Evolutionary conservation across 768 basidiomycete species (phyloP).

Genomic region (Phylloporus sp.): DNA sequence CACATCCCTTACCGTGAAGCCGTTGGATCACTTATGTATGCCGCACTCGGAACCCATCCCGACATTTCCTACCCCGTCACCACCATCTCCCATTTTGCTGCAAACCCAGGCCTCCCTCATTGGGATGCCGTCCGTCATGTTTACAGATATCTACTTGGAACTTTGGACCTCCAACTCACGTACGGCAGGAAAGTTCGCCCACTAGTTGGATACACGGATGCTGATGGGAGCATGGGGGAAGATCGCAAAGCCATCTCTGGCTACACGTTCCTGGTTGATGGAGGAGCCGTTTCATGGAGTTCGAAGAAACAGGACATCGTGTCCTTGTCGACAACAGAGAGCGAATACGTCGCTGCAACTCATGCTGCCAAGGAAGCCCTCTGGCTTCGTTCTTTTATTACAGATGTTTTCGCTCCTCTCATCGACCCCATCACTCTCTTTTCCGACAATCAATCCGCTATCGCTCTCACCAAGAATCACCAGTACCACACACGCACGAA

Average conservation of each 20-base stretch:
- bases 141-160: not conserved
- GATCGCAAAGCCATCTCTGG: not conserved
- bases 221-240: not conserved
- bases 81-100: not conserved
- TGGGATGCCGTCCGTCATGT: no score
- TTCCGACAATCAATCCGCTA: no score
- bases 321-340: not conserved
- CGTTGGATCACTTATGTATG: conserved; percentile 1
- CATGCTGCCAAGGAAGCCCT: no score
- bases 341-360: not conserved
- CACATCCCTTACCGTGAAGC: not conserved
- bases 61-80: not conserved
- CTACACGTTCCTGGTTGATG: not conserved
- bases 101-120: not conserved
- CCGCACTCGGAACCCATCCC: not conserved
- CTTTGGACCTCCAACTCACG: not conserved
- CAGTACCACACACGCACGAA: no score
- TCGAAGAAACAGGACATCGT: not conserved
- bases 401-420: no score
- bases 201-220: not conserved
- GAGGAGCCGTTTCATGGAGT: not conserved
- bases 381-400: no score
- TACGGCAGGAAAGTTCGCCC: not conserved
- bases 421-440: no score
- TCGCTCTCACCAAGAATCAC: no score